Evolutionary conservation across 371 early-diverging fungal genomes (phyloP).

Genomic region (Mucor saturninus): DNA sequence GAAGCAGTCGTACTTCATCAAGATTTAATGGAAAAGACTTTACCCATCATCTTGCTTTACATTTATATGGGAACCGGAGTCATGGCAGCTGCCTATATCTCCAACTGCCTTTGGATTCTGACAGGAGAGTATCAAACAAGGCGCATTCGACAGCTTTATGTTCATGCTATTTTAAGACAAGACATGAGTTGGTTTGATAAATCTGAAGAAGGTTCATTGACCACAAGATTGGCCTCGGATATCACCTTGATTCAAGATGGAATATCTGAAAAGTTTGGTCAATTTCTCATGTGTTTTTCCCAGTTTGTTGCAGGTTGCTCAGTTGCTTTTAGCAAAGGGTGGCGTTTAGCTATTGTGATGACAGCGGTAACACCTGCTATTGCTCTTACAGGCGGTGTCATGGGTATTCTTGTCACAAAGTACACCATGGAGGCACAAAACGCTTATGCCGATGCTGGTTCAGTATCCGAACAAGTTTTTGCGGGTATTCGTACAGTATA

Average conservation of each 20-base stretch:
- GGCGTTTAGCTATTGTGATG: slow-evolving; percentile 81
- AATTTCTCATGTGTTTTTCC: slow-evolving; percentile 65
- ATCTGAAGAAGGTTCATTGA: slow-evolving; percentile 66
- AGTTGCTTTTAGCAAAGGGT: slow-evolving; percentile 84
- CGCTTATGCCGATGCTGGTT: slow-evolving; percentile 51
- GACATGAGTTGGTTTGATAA: slow-evolving; percentile 92
- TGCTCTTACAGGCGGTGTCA: slow-evolving; percentile 51
- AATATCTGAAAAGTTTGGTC: slow-evolving; percentile 82
- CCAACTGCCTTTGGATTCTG: slow-evolving; percentile 41
- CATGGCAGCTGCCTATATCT: slow-evolving; percentile 34
- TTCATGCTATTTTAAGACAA: slow-evolving; percentile 82
- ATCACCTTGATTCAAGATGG: slow-evolving; percentile 83
- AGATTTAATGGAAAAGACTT: slow-evolving; percentile 37
- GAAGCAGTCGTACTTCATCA: not conserved
- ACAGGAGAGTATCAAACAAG: slow-evolving; percentile 40
- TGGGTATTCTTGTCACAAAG: slow-evolving; percentile 72
- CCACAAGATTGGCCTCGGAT: slow-evolving; percentile 78
- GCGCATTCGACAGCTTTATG: slow-evolving; percentile 54
- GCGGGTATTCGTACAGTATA: slow-evolving; percentile 86
- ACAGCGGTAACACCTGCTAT: slow-evolving; percentile 70
- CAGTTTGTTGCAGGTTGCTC: slow-evolving; percentile 85
- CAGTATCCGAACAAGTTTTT: slow-evolving; percentile 69
- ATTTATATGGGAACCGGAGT: slow-evolving; percentile 47
- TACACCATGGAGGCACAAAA: slow-evolving; percentile 44
- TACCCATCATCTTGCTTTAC: slow-evolving; percentile 33